Evolutionary conservation across 208 protist species (phyloP), one percentile per base, ranked within the genome.

Genomic region (Polymyxa betae): DNA sequence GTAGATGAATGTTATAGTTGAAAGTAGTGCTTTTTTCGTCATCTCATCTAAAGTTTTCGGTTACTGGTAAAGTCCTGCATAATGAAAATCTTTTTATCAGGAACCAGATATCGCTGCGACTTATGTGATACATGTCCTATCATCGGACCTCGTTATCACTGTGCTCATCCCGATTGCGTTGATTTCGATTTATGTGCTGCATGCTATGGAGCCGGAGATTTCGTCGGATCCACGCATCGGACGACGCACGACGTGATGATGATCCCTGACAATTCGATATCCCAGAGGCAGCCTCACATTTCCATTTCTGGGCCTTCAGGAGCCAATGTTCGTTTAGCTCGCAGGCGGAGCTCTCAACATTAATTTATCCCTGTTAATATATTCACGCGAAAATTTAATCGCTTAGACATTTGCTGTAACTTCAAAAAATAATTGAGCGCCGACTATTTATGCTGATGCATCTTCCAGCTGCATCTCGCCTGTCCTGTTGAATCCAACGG

Each of bases 111-210:
- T 82, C 72, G 72, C 5, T 82, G 72, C 72, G 72, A 82, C n/a
- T n/a, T 82, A 5, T 82, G 72, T 43, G 72, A 82, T 43, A 82
- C 35, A 20, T 82, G 72, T n/a, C 72, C 72, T 20, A 82, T 82
- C n/a, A 43, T 82, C n/a, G 72, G 72, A 35, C 72, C 72, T 20
- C 5, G 72, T 38, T 82, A 82, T 82, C 72, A 82, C 72, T 82
- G 72, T 43, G 40, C 72, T n/a, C 72, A 82, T 82, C 72, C 72
- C 5, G 72, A 82, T 43, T 82, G 72, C 72, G 72, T 43, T 43
- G 72, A 82, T 43, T 82, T 82, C 35, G 72, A 82, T 43, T 16
- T 82, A 20, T 82, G 72, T n/a, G 72, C 35, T 5, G 12, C 16
- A 5, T 82, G 72, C n/a, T 82, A 38, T 43, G 40, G 35, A 20